Percentiles rank a stretch among this genome's conserved stretches.
Evolutionary conservation across 371 early-diverging fungal genomes (phyloP).

Genomic region (Mycotypha africana): DNA sequence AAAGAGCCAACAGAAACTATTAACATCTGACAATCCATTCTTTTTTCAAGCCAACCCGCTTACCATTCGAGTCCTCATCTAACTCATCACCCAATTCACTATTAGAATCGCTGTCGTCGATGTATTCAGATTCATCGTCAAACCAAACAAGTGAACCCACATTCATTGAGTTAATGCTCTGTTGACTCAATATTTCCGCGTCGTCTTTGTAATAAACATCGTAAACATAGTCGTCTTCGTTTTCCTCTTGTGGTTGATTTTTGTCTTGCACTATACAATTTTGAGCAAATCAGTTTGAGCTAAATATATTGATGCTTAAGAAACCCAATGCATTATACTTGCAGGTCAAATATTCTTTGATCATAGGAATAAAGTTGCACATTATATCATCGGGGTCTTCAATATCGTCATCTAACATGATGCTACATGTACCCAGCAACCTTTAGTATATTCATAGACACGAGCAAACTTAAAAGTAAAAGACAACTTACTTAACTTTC

Average conservation of each 20-base stretch:
- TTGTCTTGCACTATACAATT: constrained; percentile 28
- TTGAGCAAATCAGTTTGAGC: neutral
- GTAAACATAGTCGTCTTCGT: constrained; percentile 53
- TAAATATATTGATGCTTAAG: neutral
- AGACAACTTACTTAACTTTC: too few relatives aligned
- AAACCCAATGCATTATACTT: too few relatives aligned
- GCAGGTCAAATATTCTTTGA: constrained; percentile 64
- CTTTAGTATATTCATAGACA: neutral
- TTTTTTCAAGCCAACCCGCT: too few relatives aligned
- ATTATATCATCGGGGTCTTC: constrained; percentile 54
- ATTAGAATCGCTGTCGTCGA: constrained; percentile 52
- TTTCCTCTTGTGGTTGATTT: constrained; percentile 24
- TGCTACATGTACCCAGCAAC: constrained; percentile 6
- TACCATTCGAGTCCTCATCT: constrained; percentile 62
- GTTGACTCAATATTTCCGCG: constrained; percentile 17
- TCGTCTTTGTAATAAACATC: constrained; percentile 57
- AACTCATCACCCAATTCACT: constrained; percentile 47
- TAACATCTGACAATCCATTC: neutral
- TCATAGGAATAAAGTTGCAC: constrained; percentile 72
- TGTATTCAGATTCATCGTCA: constrained; percentile 36
- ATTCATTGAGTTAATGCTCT: constrained; percentile 18
- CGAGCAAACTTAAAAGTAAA: too few relatives aligned
- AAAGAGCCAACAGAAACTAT: neutral
- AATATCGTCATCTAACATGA: constrained; percentile 30
- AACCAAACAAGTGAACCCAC: constrained; percentile 55